Conservation (phyloP, 148 eudicot species). For the Silene conica region DNA sequence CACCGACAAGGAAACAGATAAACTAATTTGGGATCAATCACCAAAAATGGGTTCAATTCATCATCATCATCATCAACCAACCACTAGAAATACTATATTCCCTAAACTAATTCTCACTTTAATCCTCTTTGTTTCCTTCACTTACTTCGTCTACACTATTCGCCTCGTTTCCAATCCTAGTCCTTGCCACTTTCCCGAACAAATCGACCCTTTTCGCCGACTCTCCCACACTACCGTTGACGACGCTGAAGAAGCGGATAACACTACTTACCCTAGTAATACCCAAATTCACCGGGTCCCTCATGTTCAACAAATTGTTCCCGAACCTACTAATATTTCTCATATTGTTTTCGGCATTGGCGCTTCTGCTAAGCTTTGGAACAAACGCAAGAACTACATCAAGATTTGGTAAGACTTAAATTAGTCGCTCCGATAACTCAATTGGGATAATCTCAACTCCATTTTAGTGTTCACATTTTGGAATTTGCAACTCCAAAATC, state of each 20-base stretch:
- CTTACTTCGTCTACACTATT: slow-evolving; percentile 64
- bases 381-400: slow-evolving; percentile 62
- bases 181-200: slow-evolving; percentile 21
- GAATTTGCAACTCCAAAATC: too few species aligned
- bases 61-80: neutral
- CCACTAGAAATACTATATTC: neutral
- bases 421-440: too few species aligned
- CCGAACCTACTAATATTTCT: slow-evolving; percentile 37
- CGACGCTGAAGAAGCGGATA: neutral
- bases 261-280: too few species aligned
- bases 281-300: too few species aligned
- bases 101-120: slow-evolving; percentile 52
- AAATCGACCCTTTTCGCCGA: slow-evolving; percentile 5
- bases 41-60: slow-evolving; percentile 21
- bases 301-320: neutral
- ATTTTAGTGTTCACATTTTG: too few species aligned
- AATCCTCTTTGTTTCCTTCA: slow-evolving; percentile 49
- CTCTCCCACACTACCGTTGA: too few species aligned
- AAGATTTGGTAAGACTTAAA: slow-evolving; percentile 51
- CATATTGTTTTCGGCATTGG: slow-evolving; percentile 88
- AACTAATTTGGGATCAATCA: slow-evolving; percentile 45
- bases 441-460: too few species aligned
- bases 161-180: slow-evolving; percentile 45
- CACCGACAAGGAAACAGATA: slow-evolving; percentile 25
- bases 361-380: slow-evolving; percentile 74